Evolutionary conservation across 2,329 filamentous ascomycete species (phyloP).

Genomic region (Zasmidium angulare): DNA sequence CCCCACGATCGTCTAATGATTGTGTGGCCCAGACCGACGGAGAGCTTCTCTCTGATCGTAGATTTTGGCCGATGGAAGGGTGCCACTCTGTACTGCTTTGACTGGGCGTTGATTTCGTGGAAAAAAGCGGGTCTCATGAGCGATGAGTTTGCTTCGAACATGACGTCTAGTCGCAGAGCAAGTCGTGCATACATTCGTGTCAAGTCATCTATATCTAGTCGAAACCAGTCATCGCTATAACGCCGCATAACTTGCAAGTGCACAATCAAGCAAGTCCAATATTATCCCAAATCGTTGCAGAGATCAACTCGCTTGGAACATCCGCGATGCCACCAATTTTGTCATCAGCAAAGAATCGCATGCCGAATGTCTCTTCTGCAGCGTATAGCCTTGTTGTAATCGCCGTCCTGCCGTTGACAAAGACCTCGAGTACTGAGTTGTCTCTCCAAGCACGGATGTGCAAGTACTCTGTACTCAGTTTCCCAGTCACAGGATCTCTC

Average conservation of each 20-base stretch:
- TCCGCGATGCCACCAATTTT: conserved; percentile 5
- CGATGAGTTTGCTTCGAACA: too few relatives aligned
- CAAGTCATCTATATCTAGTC: not conserved
- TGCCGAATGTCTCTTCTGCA: conserved; percentile 26
- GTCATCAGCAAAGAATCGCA: conserved; percentile 27
- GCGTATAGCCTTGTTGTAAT: conserved; percentile 39
- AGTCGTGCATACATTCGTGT: not conserved
- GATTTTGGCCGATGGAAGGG: too few relatives aligned
- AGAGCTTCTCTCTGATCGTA: too few relatives aligned
- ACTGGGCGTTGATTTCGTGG: too few relatives aligned
- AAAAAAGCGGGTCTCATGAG: too few relatives aligned
- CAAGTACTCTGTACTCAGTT: conserved; percentile 31
- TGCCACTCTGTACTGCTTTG: too few relatives aligned
- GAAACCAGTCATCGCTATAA: too few relatives aligned
- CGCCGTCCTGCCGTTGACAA: conserved; percentile 45
- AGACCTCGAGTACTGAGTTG: conserved; percentile 46
- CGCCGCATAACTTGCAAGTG: not conserved
- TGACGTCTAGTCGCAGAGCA: too few relatives aligned
- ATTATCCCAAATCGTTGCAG: conserved; percentile 25
- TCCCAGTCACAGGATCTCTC: conserved; percentile 9
- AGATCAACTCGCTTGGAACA: conserved; percentile 16
- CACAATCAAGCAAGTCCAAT: conserved; percentile 12
- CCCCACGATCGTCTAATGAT: too few relatives aligned
- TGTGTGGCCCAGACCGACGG: too few relatives aligned
- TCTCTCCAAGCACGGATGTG: conserved; percentile 46